A percentile compares a stretch with the other conserved stretches of the same genome.
These are phyloP conservation scores for Trebouxia sp. DNA, from an alignment of 139 green algal species.

Conservation along the genomic window DNA sequence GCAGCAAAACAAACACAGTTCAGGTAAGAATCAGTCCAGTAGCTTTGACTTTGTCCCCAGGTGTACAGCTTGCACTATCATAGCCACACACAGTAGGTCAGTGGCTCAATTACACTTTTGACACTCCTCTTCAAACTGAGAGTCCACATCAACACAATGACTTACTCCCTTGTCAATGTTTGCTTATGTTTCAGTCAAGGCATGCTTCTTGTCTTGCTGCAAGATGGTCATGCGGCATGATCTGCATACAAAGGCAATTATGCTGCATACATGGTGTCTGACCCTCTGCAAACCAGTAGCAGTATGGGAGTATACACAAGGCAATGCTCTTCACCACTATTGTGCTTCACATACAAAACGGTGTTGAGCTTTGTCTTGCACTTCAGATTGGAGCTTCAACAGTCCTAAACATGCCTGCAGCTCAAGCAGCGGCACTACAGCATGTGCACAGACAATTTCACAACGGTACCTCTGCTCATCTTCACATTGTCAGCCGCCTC, in stretches of 20 bases:
- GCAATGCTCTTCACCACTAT: no score
- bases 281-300: no score
- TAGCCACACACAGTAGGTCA: neutral
- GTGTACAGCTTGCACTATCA: neutral
- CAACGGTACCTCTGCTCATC: neutral
- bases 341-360: no score
- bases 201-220: no score
- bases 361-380: neutral
- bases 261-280: no score
- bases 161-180: no score
- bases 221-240: no score
- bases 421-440: neutral
- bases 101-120: neutral
- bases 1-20: neutral
- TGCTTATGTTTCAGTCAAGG: no score
- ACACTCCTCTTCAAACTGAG: no score
- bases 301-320: no score
- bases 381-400: neutral
- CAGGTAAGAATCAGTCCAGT: neutral
- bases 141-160: no score
- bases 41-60: neutral
- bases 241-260: no score
- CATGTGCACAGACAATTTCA: neutral
- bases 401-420: neutral
- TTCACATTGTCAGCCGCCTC: neutral